Evolutionary conservation across 1,284 basidiomycete species (phyloP).

Genomic region (Waitea zeae): DNA sequence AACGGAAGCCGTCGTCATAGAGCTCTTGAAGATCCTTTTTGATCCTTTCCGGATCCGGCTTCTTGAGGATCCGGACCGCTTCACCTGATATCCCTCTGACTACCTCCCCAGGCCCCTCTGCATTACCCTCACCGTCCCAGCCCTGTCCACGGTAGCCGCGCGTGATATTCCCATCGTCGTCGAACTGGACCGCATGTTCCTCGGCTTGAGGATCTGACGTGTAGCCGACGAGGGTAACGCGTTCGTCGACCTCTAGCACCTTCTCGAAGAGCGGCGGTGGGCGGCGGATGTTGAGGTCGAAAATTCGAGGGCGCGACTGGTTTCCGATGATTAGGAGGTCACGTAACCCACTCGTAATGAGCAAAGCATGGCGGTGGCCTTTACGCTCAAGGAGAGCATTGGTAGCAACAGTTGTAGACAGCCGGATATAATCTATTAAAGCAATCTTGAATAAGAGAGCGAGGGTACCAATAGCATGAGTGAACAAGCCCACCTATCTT

Average conservation of each 20-base stretch:
- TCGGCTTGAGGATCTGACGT: slow-evolving; percentile 75
- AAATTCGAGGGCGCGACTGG: slow-evolving; percentile 82
- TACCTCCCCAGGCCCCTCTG: slow-evolving; percentile 64
- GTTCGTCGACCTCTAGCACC: slow-evolving; percentile 85
- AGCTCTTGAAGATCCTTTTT: slow-evolving; percentile 44
- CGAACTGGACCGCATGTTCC: slow-evolving; percentile 60
- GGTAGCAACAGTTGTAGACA: slow-evolving; percentile 92
- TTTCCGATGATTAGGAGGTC: slow-evolving; percentile 87
- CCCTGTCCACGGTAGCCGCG: slow-evolving; percentile 61
- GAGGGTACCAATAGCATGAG: slow-evolving; percentile 1
- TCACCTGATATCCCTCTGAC: slow-evolving; percentile 82
- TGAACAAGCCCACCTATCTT: slow-evolving; percentile 51
- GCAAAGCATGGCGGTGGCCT: slow-evolving; percentile 78
- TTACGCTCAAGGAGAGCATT: slow-evolving; percentile 93
- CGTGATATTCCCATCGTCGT: slow-evolving; percentile 45
- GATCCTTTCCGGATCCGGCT: slow-evolving; percentile 31
- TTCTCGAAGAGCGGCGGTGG: slow-evolving; percentile 64
- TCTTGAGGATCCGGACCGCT: slow-evolving; percentile 73
- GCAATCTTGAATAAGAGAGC: not conserved
- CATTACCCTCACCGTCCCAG: slow-evolving; percentile 46
- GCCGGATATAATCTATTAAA: slow-evolving; percentile 66
- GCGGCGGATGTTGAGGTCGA: slow-evolving; percentile 76
- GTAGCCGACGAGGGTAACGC: slow-evolving; percentile 88
- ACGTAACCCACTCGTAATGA: slow-evolving; percentile 87
- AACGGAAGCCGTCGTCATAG: slow-evolving; percentile 64